Evolutionary conservation across 2,329 filamentous ascomycete genomes (phyloP), one percentile per base, ranked within the genome.

Genomic region (Colletotrichum tanaceti): DNA sequence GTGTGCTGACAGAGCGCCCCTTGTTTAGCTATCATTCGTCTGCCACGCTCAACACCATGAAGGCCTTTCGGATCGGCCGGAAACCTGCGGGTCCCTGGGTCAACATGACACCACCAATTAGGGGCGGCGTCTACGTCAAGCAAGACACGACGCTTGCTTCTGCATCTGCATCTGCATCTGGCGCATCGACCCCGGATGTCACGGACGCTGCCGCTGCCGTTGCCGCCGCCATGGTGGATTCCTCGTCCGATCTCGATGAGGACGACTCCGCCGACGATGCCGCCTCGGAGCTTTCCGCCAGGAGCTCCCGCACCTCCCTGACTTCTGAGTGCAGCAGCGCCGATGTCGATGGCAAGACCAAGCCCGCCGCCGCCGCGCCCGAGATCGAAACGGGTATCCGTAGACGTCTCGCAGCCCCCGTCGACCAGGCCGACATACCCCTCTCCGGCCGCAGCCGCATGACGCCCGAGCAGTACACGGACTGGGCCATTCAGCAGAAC

Each of bases 31-130:
- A 88, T 76, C 88, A 90, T 75, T 84, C 82, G 46, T 77, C 79
- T 47, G 77, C 80, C 62, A 87, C 87, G 16, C 76, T 89, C 38
- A 79, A 81, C 57, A 84, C 83, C 58, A 89, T 90, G 86, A 85
- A 84, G 75, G 82, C 84, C 73, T 89, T 84, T 77, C 86, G 86
- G 72, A 88, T 90, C 72, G 88, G 87, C 72, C 84, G 83, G 73
- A 84, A 83, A 74, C 80, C 86, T 54, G 74, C 78, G 63, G 82
- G 84, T 70, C 83, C 83, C 44, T 90, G 88, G 88, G 77, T 79
- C 69, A 89, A 88, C 78, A 80, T 85, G 72, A 85, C 83, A 72
- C 88, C 88, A 63, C 88, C 88, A 71, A 89, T 90, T 69, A 82
- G 85, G 74, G 82, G 84, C 47, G 83, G 83, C 52, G 74, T 83